These are phyloP conservation scores for Aspergillus thermomutatus DNA, from an alignment of 2,329 filamentous ascomycete genomes.

Conservation along the genomic window DNA sequence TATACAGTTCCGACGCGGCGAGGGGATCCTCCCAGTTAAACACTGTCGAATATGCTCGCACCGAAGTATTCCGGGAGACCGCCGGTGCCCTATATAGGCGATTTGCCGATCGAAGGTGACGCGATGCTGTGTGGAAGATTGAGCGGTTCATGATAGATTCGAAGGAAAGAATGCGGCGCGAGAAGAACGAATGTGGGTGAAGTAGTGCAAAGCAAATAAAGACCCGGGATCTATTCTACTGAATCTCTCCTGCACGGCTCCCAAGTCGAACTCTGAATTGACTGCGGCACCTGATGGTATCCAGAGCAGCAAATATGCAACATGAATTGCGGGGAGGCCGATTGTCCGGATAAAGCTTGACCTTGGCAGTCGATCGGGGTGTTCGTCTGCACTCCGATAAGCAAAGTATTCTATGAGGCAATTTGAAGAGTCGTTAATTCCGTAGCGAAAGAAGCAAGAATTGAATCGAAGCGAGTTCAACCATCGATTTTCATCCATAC, in stretches of 20 bases:
- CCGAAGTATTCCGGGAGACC: constrained; percentile 7
- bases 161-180: neutral
- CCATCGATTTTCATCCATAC: neutral
- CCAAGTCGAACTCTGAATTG: neutral
- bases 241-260: neutral
- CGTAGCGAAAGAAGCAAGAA: neutral
- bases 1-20: constrained; percentile 68
- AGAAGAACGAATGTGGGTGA: neutral
- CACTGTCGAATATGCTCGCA: constrained; percentile 34
- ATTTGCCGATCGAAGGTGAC: constrained; percentile 23
- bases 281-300: neutral
- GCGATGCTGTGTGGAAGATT: constrained; percentile 29
- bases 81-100: constrained; percentile 17
- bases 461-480: neutral
- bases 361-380: neutral
- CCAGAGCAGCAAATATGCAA: neutral
- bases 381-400: neutral
- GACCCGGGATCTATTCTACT: neutral
- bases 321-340: neutral
- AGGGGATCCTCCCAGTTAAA: constrained; percentile 96
- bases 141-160: constrained; percentile 31
- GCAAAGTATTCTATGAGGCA: neutral
- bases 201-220: no score
- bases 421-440: neutral
- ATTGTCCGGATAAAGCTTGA: neutral